Evolutionary conservation across 2,329 filamentous ascomycete genomes (phyloP).

Genomic region (Leptographium galeiforme): DNA sequence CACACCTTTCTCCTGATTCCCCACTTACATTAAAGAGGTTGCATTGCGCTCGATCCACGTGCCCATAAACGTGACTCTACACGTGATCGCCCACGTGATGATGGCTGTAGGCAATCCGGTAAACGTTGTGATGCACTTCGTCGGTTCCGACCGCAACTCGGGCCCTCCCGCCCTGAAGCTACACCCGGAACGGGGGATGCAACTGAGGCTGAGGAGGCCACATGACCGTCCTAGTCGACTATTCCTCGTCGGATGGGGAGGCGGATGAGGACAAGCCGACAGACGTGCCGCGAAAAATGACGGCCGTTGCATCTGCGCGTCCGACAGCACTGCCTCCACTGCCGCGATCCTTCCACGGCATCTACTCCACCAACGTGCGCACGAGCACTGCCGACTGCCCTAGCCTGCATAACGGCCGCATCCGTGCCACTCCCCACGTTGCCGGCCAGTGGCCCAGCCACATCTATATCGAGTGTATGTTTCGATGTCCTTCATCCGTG

Average conservation of each 20-base stretch:
- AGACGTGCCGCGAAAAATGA: neutral
- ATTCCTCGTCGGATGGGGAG: slow-evolving; percentile 17
- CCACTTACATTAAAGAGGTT: no score
- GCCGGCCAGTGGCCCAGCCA: slow-evolving; percentile 89
- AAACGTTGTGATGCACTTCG: no score
- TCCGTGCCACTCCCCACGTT: slow-evolving; percentile 68
- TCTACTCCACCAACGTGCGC: slow-evolving; percentile 74
- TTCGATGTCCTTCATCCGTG: neutral
- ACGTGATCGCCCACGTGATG: no score
- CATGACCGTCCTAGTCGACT: slow-evolving; percentile 22
- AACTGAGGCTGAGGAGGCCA: no score
- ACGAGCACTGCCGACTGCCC: slow-evolving; percentile 72
- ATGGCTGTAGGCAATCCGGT: no score
- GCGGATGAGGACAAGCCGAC: slow-evolving; percentile 6
- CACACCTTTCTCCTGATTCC: no score
- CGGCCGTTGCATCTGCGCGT: neutral
- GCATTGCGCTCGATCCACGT: no score
- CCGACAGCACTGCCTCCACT: slow-evolving; percentile 49
- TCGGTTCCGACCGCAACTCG: no score
- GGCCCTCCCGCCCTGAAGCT: no score
- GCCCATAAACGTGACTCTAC: no score
- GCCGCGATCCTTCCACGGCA: slow-evolving; percentile 68
- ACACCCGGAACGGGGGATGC: no score
- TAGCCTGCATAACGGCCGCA: slow-evolving; percentile 70
- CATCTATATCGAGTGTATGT: slow-evolving; percentile 81